These are phyloP conservation scores for Fraxinus angustifolia DNA, from an alignment of 305 asterid genomes.

Conservation along the genomic window DNA sequence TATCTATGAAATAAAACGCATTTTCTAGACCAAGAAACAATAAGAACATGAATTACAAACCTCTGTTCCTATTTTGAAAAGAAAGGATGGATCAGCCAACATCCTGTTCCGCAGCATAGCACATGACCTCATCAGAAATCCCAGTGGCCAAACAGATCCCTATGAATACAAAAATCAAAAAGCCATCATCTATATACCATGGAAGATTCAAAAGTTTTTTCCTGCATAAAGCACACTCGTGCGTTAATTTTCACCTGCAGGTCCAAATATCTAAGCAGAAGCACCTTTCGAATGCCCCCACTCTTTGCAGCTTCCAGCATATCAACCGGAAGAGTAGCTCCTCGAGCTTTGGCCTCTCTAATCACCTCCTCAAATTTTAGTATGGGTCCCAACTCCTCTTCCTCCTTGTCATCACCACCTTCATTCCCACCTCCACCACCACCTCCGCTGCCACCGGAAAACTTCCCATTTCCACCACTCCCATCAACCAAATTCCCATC, in stretches of 20 bases:
- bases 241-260: conserved; percentile 56
- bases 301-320: conserved; percentile 92
- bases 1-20: conserved; percentile 7
- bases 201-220: neutral
- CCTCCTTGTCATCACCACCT: conserved; percentile 55
- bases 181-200: conserved; percentile 18
- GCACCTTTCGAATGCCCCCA: conserved; percentile 61
- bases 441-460: conserved; percentile 31
- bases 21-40: conserved; percentile 4
- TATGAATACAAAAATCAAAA: conserved; percentile 30
- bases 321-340: conserved; percentile 79
- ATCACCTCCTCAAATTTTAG: conserved; percentile 86
- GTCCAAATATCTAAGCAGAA: conserved; percentile 73
- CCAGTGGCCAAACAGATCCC: conserved; percentile 74
- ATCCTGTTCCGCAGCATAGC: conserved; percentile 84
- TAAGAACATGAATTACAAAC: conserved; percentile 32
- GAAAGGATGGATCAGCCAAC: conserved; percentile 96
- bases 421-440: conserved; percentile 41
- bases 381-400: conserved; percentile 73
- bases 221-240: neutral
- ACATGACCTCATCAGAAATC: conserved; percentile 66
- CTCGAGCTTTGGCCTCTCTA: conserved; percentile 67
- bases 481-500: conserved; percentile 33
- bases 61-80: conserved; percentile 96
- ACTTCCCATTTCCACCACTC: conserved; percentile 60